Conservation (phyloP, 345 rosid species). For the Corchorus olitorius region DNA sequence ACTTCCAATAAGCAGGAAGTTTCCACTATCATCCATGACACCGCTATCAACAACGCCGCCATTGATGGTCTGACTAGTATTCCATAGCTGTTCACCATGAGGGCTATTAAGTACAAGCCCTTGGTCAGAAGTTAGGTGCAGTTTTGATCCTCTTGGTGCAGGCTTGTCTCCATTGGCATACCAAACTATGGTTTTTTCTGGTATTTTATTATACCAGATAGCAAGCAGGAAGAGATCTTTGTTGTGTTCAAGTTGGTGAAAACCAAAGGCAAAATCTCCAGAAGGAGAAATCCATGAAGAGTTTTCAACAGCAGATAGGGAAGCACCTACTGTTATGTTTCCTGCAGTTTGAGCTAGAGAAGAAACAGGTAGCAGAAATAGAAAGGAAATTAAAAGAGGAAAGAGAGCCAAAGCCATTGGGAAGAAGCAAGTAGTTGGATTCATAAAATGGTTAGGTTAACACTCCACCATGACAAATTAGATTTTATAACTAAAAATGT, state of each 20-base stretch:
- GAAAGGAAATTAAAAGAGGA: background rate
- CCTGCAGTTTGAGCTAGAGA: constrained; percentile 4
- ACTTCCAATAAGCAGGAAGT: constrained; percentile 24
- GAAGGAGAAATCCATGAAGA: constrained; percentile 31
- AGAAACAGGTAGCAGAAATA: constrained; percentile 8
- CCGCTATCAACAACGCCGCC: constrained; percentile 15
- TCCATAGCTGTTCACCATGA: constrained; percentile 27
- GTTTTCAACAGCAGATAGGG: constrained; percentile 7
- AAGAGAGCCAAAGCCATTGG: background rate
- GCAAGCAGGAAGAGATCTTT: constrained; percentile 28
- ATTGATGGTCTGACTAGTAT: background rate
- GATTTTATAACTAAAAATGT: background rate
- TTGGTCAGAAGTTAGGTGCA: constrained; percentile 22
- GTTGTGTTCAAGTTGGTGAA: constrained; percentile 17
- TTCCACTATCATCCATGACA: constrained; percentile 36
- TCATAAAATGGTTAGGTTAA: background rate
- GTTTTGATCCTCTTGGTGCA: constrained; percentile 32
- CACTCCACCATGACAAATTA: background rate
- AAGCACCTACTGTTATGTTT: constrained; percentile 5
- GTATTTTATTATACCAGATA: constrained; percentile 47
- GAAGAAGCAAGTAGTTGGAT: background rate
- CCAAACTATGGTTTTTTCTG: constrained; percentile 39
- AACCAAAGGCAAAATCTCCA: constrained; percentile 50
- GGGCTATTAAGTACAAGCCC: constrained; percentile 27
- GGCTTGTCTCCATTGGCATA: constrained; percentile 38